Base-by-base conservation (phyloP, 495 filamentous ascomycete genomes). In the Jackrogersella multiformis region DNA sequence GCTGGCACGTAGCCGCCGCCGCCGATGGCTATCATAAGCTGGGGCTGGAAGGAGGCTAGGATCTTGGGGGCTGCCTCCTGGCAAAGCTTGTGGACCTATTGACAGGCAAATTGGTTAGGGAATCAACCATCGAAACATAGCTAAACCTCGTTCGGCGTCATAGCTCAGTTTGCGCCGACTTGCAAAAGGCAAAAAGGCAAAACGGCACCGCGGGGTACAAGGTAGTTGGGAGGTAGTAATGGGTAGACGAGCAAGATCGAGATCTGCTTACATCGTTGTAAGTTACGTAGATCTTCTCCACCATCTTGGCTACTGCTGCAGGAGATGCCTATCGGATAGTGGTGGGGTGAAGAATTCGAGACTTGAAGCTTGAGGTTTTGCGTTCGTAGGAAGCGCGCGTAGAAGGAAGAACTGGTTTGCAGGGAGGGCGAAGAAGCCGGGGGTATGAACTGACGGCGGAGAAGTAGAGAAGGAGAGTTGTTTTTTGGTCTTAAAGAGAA, bases 1-100 rank as follows among this genome's bases (percentile, higher is more conserved):
- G 95, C 95, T 45, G 95, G 95, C 18, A 99, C 92, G 77, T 97
- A 99, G 55, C 95, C 95, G 73, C 95, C 95, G 64, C 95, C 95
- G 64, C 95, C 95, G 74, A 99, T 99, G 73, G 95, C 95, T 77
- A 99, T 96, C 86, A 99, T 97, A 56, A 99, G 89, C 74, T 97
- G 92, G 39, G 95, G 95, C 69, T 90, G 83, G 81, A 96, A 92
- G 1, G 89, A 84, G 74, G 87, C 82, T 64, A 99, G 88, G 77
- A 98, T 97, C 62, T 82, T 79, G 44, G 87, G 83, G 16, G 94
- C 95, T 1, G 92, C 86, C 57, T 86, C 82, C 79, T 97, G 92
- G 80, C 95, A 99, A 69, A 99, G 86, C 77, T 97, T 95, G 85
- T 99, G 95, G 68, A 99, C 91, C 94, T 98, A 68, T 66, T 24